Percentiles rank a stretch among this genome's conserved stretches.
phyloP scores from a whole-genome alignment of 116 monocot genomes.

The Phalaenopsis hybrid region DNA sequence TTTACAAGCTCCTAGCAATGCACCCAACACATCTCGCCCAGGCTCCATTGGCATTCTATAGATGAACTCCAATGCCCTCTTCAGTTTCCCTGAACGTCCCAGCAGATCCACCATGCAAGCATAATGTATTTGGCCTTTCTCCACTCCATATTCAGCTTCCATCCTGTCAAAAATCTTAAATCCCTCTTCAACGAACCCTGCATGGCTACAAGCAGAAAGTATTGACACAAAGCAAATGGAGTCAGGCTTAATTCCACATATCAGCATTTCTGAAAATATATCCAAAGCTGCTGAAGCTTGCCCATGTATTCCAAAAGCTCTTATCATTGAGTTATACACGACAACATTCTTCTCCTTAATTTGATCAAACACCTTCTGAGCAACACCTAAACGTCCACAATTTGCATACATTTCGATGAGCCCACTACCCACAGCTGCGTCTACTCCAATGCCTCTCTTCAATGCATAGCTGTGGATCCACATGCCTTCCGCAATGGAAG shows the following conservation, averaged over 20 bases:
- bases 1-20: constrained; percentile 42
- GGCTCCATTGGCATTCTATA: constrained; percentile 22
- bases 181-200: constrained; percentile 40
- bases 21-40: constrained; percentile 35
- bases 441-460: constrained; percentile 22
- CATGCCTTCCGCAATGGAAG: constrained; percentile 32
- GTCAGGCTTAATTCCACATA: constrained; percentile 23
- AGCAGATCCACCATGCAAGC: constrained; percentile 52
- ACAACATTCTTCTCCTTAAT: constrained; percentile 22
- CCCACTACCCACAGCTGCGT: constrained; percentile 30
- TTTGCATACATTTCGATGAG: constrained; percentile 41
- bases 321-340: constrained; percentile 42
- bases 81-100: constrained; percentile 34
- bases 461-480: constrained; percentile 33
- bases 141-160: constrained; percentile 19
- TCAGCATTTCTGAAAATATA: constrained; percentile 30
- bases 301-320: constrained; percentile 41
- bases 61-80: constrained; percentile 30
- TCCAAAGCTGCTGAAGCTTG: constrained; percentile 31
- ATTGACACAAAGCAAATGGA: constrained; percentile 38
- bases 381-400: constrained; percentile 34
- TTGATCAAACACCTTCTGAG: constrained; percentile 29
- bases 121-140: constrained; percentile 41
- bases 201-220: constrained; percentile 55
- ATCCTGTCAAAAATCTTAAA: constrained; percentile 32